A percentile compares a stretch with the other conserved stretches of the same genome.
These are phyloP conservation scores for Flagelloscypha sp. DNA, from an alignment of 768 basidiomycete genomes.

Conservation along the genomic window DNA sequence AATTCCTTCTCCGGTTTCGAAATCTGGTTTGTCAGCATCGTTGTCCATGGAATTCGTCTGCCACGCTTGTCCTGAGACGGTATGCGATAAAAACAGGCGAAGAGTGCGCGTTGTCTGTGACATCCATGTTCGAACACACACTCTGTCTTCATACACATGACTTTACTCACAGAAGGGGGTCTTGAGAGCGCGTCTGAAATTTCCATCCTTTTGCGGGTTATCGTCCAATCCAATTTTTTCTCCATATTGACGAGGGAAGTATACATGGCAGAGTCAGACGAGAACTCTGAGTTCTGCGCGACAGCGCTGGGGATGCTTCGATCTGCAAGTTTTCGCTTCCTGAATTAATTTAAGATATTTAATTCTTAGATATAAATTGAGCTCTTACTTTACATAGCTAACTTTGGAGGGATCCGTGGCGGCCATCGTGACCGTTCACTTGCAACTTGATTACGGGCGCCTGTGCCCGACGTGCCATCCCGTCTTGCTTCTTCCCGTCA, in stretches of 20 bases:
- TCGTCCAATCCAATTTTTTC: conserved; percentile 89
- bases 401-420: too few species aligned
- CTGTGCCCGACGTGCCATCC: too few species aligned
- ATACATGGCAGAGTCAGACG: conserved; percentile 81
- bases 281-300: conserved; percentile 64
- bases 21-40: too few species aligned
- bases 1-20: conserved; percentile 83
- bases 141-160: conserved; percentile 6
- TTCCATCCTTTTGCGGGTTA: conserved; percentile 83
- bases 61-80: conserved; percentile 80
- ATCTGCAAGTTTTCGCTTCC: conserved; percentile 74
- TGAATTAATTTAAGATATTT: too few species aligned
- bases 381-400: too few species aligned
- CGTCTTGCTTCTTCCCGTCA: too few species aligned
- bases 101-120: conserved; percentile 77
- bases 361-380: too few species aligned
- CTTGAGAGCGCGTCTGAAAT: conserved; percentile 82
- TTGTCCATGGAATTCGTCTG: conserved; percentile 49
- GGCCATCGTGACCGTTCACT: too few species aligned
- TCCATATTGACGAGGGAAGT: conserved; percentile 83
- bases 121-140: conserved; percentile 13
- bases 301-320: conserved; percentile 73
- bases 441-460: too few species aligned
- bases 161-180: conserved; percentile 52
- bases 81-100: conserved; percentile 82